Evolutionary conservation across 805 yeast genomes (phyloP).

Genomic region (Candida loeiensis): DNA sequence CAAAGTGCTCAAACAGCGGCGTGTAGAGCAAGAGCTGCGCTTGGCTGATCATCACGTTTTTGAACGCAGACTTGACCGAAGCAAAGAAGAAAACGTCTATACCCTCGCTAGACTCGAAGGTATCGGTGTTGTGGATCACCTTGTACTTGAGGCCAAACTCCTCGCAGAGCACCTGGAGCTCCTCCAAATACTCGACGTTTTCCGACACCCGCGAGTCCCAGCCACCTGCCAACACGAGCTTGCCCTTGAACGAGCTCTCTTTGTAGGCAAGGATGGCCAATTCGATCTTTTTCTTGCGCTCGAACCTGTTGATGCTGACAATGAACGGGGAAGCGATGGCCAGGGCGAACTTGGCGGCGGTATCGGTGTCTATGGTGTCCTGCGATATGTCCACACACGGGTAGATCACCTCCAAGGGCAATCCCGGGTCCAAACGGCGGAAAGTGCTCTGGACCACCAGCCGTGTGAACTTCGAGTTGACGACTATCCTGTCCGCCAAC

Average conservation of each 20-base stretch:
- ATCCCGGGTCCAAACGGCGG: slow-evolving; percentile 42
- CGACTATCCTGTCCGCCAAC: slow-evolving; percentile 74
- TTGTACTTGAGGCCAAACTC: slow-evolving; percentile 33
- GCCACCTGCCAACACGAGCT: slow-evolving; percentile 83
- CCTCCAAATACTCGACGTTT: slow-evolving; percentile 67
- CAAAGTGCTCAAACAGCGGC: slow-evolving; percentile 91
- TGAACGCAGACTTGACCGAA: slow-evolving; percentile 64
- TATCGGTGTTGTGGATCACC: neutral
- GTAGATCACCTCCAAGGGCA: slow-evolving; percentile 45
- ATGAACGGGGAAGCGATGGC: slow-evolving; percentile 44
- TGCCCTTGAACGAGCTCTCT: slow-evolving; percentile 32
- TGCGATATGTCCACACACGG: slow-evolving; percentile 67
- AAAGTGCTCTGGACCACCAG: slow-evolving; percentile 67
- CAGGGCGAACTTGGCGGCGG: slow-evolving; percentile 29
- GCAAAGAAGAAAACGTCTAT: slow-evolving; percentile 70
- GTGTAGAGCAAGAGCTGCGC: slow-evolving; percentile 75
- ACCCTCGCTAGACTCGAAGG: neutral
- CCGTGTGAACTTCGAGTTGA: slow-evolving; percentile 83
- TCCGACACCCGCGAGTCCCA: slow-evolving; percentile 74
- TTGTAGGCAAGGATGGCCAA: slow-evolving; percentile 73
- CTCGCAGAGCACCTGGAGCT: slow-evolving; percentile 51
- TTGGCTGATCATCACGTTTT: slow-evolving; percentile 55
- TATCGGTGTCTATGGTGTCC: slow-evolving; percentile 16
- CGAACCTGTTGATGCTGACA: slow-evolving; percentile 84
- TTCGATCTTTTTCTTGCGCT: slow-evolving; percentile 75